These are phyloP conservation scores for Rhododendron mucronatum DNA, from an alignment of 148 eudicot genomes.

Conservation along the genomic window DNA sequence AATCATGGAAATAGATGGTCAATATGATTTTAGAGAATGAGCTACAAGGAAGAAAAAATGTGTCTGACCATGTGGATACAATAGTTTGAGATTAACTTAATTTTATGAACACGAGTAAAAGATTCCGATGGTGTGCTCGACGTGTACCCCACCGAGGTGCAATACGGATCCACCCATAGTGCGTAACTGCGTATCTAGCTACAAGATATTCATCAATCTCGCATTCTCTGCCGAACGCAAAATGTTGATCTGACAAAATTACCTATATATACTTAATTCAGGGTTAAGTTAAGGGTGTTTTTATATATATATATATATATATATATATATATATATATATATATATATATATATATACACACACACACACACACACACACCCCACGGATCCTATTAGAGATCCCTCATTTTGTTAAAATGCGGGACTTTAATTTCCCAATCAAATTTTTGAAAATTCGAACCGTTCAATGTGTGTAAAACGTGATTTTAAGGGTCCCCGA, in stretches of 20 bases:
- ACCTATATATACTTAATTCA: not conserved
- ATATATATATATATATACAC: too few relatives aligned
- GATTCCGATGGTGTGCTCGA: not conserved
- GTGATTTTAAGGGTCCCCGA: too few relatives aligned
- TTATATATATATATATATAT: too few relatives aligned
- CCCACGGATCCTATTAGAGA: too few relatives aligned
- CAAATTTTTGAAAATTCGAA: too few relatives aligned
- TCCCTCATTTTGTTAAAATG: too few relatives aligned
- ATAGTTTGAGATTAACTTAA: too few relatives aligned
- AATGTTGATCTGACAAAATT: not conserved
- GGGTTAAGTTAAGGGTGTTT: not conserved
- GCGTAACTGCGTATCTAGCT: not conserved
- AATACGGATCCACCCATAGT: not conserved
- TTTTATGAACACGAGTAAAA: not conserved
- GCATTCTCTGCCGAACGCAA: not conserved
- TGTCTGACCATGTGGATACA: not conserved
- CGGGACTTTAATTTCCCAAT: too few relatives aligned
- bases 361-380: too few relatives aligned
- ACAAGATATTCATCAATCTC: not conserved
- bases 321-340: not conserved
- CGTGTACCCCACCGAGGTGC: not conserved
- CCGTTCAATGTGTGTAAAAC: too few relatives aligned
- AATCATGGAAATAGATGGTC: not conserved
- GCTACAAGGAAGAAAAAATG: not conserved
- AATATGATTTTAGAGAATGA: not conserved